These are phyloP conservation scores for Phaeosphaeria sp. DNA, from an alignment of 2,329 filamentous ascomycete genomes.

Conservation along the genomic window DNA sequence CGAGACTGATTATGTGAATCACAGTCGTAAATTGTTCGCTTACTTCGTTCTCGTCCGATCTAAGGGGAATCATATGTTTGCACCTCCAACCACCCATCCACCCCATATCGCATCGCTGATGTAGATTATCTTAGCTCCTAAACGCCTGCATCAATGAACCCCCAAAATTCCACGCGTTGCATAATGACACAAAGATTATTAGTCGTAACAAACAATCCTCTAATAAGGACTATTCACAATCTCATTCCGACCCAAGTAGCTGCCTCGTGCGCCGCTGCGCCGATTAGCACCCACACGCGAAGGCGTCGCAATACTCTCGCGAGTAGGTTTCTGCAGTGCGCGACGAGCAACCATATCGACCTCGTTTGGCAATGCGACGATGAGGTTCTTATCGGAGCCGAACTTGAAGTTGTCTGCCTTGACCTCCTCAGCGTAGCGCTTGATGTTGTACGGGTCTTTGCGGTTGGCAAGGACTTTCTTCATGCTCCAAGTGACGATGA, in stretches of 20 bases:
- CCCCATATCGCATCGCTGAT: not conserved
- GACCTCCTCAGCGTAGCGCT: constrained; percentile 92
- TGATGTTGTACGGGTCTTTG: constrained; percentile 93
- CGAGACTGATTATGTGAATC: not conserved
- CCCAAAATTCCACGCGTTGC: not conserved
- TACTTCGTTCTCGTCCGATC: constrained; percentile 3
- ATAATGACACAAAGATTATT: not conserved
- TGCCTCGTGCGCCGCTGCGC: constrained; percentile 56
- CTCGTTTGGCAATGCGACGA: constrained; percentile 94
- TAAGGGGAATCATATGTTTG: constrained; percentile 5
- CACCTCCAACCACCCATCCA: not conserved
- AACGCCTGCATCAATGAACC: not conserved
- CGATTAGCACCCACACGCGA: constrained; percentile 55
- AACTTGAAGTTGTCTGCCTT: constrained; percentile 99
- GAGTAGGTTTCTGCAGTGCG: constrained; percentile 82
- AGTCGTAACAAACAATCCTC: not conserved
- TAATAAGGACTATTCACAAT: constrained; percentile 78
- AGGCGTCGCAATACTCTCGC: constrained; percentile 83
- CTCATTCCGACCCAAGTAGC: constrained; percentile 79
- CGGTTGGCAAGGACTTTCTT: constrained; percentile 83
- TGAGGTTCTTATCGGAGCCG: constrained; percentile 96
- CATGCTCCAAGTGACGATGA: constrained; percentile 95
- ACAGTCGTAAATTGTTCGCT: not conserved
- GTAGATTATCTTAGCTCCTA: not conserved
- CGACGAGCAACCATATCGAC: constrained; percentile 96